Conservation (phyloP, 2,329 filamentous ascomycete species). For the Arthroderma sp. region DNA sequence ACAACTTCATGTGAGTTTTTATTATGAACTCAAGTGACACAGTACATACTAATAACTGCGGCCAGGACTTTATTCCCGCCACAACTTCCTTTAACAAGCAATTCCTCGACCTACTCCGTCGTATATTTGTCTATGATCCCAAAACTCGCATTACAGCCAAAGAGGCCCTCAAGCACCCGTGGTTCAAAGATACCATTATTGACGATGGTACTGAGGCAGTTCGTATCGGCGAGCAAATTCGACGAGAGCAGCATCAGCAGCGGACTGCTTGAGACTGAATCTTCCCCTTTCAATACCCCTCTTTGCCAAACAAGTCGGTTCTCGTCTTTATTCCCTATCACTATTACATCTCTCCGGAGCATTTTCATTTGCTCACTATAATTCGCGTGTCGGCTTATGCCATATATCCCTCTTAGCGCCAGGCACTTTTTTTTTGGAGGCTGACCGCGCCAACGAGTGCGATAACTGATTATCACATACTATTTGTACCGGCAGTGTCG, state of each 20-base stretch:
- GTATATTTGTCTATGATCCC: constrained; percentile 56
- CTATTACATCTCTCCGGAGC: background rate
- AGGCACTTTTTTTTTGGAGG: background rate
- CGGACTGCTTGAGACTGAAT: background rate
- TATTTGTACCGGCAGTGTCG: background rate
- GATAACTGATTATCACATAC: background rate
- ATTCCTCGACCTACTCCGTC: constrained; percentile 50
- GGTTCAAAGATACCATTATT: constrained; percentile 53
- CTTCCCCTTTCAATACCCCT: background rate
- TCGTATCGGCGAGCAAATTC: constrained; percentile 41
- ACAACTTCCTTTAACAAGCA: constrained; percentile 49
- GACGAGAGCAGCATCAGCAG: constrained; percentile 9
- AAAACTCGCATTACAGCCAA: constrained; percentile 54
- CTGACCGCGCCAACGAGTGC: background rate
- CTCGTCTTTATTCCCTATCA: background rate
- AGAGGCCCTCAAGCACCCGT: constrained; percentile 52
- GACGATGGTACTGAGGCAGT: constrained; percentile 56
- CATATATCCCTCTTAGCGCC: background rate
- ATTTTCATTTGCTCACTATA: constrained; percentile 4
- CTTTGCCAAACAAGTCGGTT: background rate
- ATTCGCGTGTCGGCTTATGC: background rate
- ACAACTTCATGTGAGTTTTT: constrained; percentile 41
- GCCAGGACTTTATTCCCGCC: constrained; percentile 51
- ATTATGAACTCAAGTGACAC: background rate
- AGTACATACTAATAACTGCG: constrained; percentile 17